phyloP scores from a whole-genome alignment of 2,329 filamentous ascomycete species.

The Helicocarpus griseus region DNA sequence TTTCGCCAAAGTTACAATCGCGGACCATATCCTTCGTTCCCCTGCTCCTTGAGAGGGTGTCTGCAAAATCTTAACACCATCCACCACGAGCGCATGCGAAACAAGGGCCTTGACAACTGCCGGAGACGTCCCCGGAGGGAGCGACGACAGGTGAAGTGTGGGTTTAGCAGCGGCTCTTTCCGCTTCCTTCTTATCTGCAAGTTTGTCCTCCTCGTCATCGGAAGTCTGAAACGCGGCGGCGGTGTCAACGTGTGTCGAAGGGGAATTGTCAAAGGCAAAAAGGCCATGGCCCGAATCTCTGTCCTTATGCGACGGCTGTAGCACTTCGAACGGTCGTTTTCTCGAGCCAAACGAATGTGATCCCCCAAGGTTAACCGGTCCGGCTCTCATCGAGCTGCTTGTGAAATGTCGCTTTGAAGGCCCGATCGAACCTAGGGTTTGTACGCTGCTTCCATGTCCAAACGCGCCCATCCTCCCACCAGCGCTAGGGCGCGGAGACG shows the following conservation, averaged over 20 bases:
- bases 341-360: constrained; percentile 30
- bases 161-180: constrained; percentile 44
- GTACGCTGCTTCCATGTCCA: constrained; percentile 25
- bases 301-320: constrained; percentile 28
- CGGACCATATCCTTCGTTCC: constrained; percentile 63
- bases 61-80: constrained; percentile 62
- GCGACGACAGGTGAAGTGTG: constrained; percentile 44
- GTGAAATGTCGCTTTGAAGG: constrained; percentile 55
- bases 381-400: constrained; percentile 33
- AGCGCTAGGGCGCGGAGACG: constrained; percentile 11
- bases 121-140: constrained; percentile 44
- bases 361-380: constrained; percentile 42
- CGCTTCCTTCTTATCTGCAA: constrained; percentile 30
- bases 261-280: constrained; percentile 31
- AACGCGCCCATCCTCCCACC: constrained; percentile 17
- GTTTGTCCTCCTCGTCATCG: constrained; percentile 36
- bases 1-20: constrained; percentile 70
- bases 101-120: constrained; percentile 42
- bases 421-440: constrained; percentile 24
- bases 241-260: constrained; percentile 20
- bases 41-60: constrained; percentile 32
- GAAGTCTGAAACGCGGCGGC: constrained; percentile 32
- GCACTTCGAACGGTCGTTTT: constrained; percentile 36
- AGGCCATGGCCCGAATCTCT: constrained; percentile 24
- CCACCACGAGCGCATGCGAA: constrained; percentile 51